Evolutionary conservation across 2,329 filamentous ascomycete species (phyloP).

Genomic region (Pyrenophora teres): DNA sequence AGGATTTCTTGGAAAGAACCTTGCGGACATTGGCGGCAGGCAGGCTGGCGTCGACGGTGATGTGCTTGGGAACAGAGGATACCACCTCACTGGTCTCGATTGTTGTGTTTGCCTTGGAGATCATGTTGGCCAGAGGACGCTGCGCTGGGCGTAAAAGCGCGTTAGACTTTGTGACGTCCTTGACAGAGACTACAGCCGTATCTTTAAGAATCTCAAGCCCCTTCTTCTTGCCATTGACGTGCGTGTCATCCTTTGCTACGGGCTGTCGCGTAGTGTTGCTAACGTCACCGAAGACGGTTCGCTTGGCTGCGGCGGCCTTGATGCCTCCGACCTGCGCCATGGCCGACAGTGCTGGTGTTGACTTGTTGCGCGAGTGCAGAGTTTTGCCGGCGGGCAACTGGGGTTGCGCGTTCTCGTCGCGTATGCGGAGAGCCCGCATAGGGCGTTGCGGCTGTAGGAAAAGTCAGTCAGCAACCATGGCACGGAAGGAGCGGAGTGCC

Average conservation of each 20-base stretch:
- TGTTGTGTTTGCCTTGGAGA: slow-evolving; percentile 27
- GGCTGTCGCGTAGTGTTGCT: slow-evolving; percentile 66
- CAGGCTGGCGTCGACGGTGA: slow-evolving; percentile 34
- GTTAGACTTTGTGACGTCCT: slow-evolving; percentile 51
- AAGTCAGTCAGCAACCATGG: slow-evolving; percentile 24
- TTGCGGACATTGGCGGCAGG: slow-evolving; percentile 52
- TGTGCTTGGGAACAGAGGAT: slow-evolving; percentile 29
- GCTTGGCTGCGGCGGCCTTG: slow-evolving; percentile 70
- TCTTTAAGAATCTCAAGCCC: slow-evolving; percentile 45
- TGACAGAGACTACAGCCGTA: slow-evolving; percentile 31
- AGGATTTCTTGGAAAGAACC: slow-evolving; percentile 55
- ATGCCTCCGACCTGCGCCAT: slow-evolving; percentile 59
- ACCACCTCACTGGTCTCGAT: slow-evolving; percentile 22
- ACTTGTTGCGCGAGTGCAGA: slow-evolving; percentile 82
- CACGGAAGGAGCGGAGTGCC: background rate
- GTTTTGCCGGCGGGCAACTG: slow-evolving; percentile 51
- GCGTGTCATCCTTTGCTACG: slow-evolving; percentile 61
- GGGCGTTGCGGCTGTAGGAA: slow-evolving; percentile 69
- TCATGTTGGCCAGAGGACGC: slow-evolving; percentile 53
- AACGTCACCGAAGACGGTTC: slow-evolving; percentile 80
- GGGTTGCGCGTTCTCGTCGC: slow-evolving; percentile 70
- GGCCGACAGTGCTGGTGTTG: slow-evolving; percentile 66
- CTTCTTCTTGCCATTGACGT: slow-evolving; percentile 50
- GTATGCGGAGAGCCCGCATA: slow-evolving; percentile 61
- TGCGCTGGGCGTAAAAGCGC: slow-evolving; percentile 65